Evolutionary conservation across 345 rosid species (phyloP).

Genomic region (Corymbia maculata): DNA sequence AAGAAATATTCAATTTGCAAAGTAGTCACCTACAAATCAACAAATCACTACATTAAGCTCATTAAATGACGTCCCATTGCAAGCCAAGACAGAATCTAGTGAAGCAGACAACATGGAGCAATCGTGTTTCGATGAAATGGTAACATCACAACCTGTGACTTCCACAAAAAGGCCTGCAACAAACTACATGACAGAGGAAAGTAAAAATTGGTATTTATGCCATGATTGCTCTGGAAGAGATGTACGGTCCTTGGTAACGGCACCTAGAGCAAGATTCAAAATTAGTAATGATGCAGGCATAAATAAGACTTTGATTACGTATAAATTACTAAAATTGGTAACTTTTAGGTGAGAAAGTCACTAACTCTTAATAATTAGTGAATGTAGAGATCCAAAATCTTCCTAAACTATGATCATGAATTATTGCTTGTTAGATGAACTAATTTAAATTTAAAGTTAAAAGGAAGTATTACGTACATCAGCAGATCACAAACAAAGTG

Average conservation of each 20-base stretch:
- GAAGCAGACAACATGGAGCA: neutral
- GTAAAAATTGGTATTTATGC: neutral
- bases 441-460: neutral
- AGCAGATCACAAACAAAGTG: neutral
- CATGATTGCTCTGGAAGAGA: neutral
- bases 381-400: neutral
- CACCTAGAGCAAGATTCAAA: neutral
- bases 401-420: neutral
- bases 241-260: neutral
- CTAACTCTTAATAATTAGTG: neutral
- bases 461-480: neutral
- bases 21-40: fast-evolving
- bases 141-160: neutral
- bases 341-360: neutral
- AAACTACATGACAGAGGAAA: neutral
- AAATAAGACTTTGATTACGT: neutral
- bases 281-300: neutral
- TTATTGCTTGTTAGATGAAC: neutral
- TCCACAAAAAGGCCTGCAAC: neutral
- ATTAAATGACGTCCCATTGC: neutral
- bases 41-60: neutral
- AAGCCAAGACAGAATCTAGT: neutral
- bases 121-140: neutral
- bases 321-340: neutral
- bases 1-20: neutral